These are phyloP conservation scores for Musa itinerans DNA, from an alignment of 176 grass and related monocot genomes.

Conservation along the genomic window DNA sequence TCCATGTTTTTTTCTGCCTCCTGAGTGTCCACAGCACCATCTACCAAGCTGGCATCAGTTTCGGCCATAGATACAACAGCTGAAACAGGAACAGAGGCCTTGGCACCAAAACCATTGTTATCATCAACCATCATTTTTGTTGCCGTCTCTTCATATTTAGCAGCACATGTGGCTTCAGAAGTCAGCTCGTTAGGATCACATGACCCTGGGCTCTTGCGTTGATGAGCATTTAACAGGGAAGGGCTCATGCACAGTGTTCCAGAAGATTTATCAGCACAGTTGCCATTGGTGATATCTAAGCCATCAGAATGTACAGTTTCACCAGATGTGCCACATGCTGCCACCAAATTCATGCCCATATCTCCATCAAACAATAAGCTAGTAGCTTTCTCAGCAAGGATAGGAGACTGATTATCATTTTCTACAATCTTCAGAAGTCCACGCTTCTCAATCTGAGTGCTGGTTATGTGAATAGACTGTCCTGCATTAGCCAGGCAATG, in stretches of 20 bases:
- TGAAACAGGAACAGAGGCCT: not conserved
- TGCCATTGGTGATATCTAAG: not conserved
- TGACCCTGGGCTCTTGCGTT: not conserved
- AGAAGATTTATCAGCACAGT: constrained; percentile 10
- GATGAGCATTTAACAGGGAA: not conserved
- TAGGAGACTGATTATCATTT: constrained; percentile 19
- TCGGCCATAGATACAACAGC: not conserved
- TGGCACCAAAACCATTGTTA: not conserved
- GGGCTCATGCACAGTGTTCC: not conserved
- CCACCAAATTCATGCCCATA: not conserved
- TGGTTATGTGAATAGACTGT: constrained; percentile 32
- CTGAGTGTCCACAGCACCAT: not conserved
- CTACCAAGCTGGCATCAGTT: not conserved
- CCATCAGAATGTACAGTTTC: not conserved
- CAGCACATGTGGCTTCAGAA: not conserved
- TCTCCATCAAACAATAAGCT: constrained; percentile 4
- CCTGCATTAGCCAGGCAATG: constrained; percentile 23
- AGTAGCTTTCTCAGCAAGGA: constrained; percentile 20
- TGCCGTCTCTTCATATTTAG: not conserved
- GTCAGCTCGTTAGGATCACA: not conserved
- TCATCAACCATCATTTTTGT: not conserved
- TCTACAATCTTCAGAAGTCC: constrained; percentile 30
- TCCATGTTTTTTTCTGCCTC: not conserved
- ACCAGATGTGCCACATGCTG: not conserved
- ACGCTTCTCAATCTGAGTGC: constrained; percentile 38